A percentile compares a stretch with the other conserved stretches of the same genome.
phyloP scores from a whole-genome alignment of 2,329 filamentous ascomycete genomes.

The Dothideomycetes sp. region DNA sequence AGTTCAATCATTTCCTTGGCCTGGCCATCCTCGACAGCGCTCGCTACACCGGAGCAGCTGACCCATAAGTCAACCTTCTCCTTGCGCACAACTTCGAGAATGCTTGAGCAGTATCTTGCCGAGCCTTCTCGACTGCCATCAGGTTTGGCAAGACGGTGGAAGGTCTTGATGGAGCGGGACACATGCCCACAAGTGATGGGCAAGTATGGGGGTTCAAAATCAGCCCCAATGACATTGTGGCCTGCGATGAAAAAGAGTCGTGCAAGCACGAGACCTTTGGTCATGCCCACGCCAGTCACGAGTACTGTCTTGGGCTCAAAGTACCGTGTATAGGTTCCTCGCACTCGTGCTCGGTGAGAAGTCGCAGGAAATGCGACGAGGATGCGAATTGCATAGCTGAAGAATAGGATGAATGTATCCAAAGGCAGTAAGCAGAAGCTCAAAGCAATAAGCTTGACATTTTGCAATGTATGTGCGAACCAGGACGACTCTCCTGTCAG shows the following conservation, averaged over 20 bases:
- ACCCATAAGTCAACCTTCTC: constrained; percentile 65
- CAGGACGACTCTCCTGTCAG: constrained; percentile 27
- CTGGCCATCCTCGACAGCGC: constrained; percentile 56
- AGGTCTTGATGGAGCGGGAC: constrained; percentile 47
- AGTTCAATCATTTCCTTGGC: constrained; percentile 54
- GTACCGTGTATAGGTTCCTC: constrained; percentile 23
- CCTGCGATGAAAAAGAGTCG: constrained; percentile 55
- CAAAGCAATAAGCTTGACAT: constrained; percentile 37
- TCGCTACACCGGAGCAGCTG: constrained; percentile 59
- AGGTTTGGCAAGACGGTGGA: constrained; percentile 40
- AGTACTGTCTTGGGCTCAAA: constrained; percentile 50
- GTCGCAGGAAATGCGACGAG: constrained; percentile 17
- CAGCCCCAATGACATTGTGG: constrained; percentile 63
- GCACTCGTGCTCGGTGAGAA: constrained; percentile 18
- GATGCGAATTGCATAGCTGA: constrained; percentile 25
- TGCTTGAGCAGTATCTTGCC: constrained; percentile 45
- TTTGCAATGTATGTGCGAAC: constrained; percentile 39
- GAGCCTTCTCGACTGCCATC: constrained; percentile 26
- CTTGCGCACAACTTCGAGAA: constrained; percentile 50
- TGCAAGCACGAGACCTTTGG: constrained; percentile 59
- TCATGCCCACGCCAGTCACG: constrained; percentile 64
- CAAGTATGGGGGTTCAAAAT: constrained; percentile 41
- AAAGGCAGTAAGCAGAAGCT: constrained; percentile 41
- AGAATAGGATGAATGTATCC: constrained; percentile 36
- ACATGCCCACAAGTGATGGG: constrained; percentile 43